Evolutionary conservation across 2,329 filamentous ascomycete genomes (phyloP).

Genomic region (Aspergillus chevalieri): DNA sequence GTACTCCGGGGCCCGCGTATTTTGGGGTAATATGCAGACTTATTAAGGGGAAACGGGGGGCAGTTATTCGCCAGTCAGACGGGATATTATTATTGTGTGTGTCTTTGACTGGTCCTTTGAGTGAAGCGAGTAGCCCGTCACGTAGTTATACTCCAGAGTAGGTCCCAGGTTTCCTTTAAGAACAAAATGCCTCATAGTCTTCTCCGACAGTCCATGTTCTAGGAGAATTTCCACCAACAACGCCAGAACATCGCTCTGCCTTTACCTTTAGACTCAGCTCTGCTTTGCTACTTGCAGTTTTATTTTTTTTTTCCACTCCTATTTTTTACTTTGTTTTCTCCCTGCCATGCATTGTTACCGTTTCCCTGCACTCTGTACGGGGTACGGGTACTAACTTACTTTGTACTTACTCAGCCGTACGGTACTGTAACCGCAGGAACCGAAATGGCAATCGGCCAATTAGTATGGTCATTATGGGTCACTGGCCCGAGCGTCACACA

Average conservation of each 20-base stretch:
- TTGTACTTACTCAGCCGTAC: conserved; percentile 1
- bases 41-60: not conserved
- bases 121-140: not conserved
- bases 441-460: conserved; percentile 12
- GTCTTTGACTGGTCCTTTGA: not conserved
- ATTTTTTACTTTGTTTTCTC: conserved; percentile 2
- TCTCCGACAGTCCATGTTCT: not conserved
- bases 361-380: not conserved
- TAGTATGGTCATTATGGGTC: conserved; percentile 12
- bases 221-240: not conserved
- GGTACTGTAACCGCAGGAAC: conserved; percentile 16
- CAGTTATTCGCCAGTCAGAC: conserved; percentile 1
- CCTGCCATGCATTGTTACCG: conserved; percentile 1
- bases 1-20: no score
- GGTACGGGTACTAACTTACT: not conserved
- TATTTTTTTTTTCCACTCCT: not conserved
- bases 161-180: not conserved
- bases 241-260: not conserved
- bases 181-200: conserved; percentile 19
- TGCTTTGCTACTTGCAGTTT: conserved; percentile 3
- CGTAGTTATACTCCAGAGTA: not conserved
- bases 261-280: conserved; percentile 5
- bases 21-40: not conserved
- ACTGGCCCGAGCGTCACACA: conserved; percentile 16
- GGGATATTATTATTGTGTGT: conserved; percentile 7